Conservation (phyloP, 495 filamentous ascomycete genomes). For the Aspergillus funiculosus region DNA sequence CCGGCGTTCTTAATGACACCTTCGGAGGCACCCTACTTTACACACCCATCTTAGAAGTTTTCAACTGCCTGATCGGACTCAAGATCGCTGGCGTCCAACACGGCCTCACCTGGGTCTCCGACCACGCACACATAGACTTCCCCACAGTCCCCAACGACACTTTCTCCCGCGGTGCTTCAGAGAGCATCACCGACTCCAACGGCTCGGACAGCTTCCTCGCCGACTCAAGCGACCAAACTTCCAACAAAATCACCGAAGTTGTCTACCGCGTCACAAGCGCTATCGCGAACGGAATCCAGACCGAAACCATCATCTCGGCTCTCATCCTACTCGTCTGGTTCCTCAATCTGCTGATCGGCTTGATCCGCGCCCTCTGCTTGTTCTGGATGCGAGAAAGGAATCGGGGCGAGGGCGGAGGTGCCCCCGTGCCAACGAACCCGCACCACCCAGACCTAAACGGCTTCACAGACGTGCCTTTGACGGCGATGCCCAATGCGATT, state of each 20-base stretch:
- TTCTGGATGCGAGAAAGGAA: slow-evolving; percentile 37
- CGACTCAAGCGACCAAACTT: slow-evolving; percentile 58
- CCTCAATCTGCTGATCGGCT: slow-evolving; percentile 65
- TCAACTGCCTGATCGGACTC: slow-evolving; percentile 69
- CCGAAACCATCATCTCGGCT: slow-evolving; percentile 71
- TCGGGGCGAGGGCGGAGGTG: slow-evolving; percentile 45
- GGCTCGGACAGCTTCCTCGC: slow-evolving; percentile 66
- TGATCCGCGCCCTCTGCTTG: slow-evolving; percentile 56
- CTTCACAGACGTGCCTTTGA: slow-evolving; percentile 32
- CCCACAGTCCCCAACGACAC: slow-evolving; percentile 71
- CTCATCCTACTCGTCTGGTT: slow-evolving; percentile 69
- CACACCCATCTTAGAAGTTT: slow-evolving; percentile 63
- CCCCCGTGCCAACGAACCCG: slow-evolving; percentile 18
- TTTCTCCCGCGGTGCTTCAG: slow-evolving; percentile 73
- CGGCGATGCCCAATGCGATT: slow-evolving; percentile 22
- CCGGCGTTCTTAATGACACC: slow-evolving; percentile 61
- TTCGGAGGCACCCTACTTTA: slow-evolving; percentile 76
- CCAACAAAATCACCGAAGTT: slow-evolving; percentile 75
- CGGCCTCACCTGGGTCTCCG: slow-evolving; percentile 82
- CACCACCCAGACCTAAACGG: slow-evolving; percentile 13
- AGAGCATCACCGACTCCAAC: slow-evolving; percentile 47
- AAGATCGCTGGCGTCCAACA: slow-evolving; percentile 72
- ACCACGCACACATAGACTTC: slow-evolving; percentile 78
- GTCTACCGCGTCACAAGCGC: slow-evolving; percentile 58
- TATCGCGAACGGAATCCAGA: slow-evolving; percentile 57